Conservation (phyloP, 106 monocot genomes). For the Platanthera zijinensis region DNA sequence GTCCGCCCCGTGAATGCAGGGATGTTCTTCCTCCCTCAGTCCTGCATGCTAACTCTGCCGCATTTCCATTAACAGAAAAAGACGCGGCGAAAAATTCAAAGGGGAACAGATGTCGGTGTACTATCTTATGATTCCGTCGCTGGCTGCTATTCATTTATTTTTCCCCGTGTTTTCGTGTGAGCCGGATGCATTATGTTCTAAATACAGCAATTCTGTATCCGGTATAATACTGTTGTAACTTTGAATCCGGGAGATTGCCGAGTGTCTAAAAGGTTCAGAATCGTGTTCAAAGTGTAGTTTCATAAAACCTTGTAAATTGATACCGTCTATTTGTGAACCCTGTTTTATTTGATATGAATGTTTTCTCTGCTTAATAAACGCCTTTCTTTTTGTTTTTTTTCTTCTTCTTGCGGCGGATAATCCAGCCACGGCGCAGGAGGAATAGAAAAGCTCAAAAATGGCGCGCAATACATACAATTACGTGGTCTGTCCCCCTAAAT, state of each 20-base stretch:
- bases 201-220: not conserved
- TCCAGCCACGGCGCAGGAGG: too few species aligned
- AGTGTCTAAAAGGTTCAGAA: not conserved
- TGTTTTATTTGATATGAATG: not conserved
- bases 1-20: not conserved
- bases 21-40: not conserved
- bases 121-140: constrained; percentile 31
- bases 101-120: constrained; percentile 37
- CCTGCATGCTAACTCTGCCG: too few species aligned
- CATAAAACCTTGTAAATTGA: not conserved
- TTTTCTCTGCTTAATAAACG: not conserved
- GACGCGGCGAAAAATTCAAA: constrained; percentile 13
- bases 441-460: too few species aligned
- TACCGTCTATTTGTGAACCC: not conserved
- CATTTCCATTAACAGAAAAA: constrained; percentile 25
- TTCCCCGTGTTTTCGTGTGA: not conserved
- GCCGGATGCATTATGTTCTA: not conserved
- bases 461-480: too few species aligned
- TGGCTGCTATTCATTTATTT: constrained; percentile 8
- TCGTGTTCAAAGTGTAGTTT: not conserved
- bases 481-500: too few species aligned
- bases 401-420: too few species aligned
- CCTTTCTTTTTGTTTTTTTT: too few species aligned
- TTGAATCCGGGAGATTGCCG: not conserved
- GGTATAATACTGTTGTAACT: not conserved